phyloP scores from a whole-genome alignment of 2,329 filamentous ascomycete genomes.

The Epichloe typhina region DNA sequence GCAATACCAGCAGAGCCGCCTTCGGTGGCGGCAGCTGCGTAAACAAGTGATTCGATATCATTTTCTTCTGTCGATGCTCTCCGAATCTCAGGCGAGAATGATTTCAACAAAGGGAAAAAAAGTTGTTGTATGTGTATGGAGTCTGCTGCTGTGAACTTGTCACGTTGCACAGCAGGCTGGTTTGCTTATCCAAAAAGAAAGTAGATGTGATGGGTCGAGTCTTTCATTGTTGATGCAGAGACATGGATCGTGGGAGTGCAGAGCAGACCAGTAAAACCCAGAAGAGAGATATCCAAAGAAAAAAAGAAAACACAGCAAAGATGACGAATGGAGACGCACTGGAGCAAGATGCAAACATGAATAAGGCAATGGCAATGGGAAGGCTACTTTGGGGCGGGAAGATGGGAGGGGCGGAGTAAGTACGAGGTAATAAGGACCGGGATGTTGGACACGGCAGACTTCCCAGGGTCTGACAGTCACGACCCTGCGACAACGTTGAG shows the following conservation, averaged over 20 bases:
- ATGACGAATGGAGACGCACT: background rate
- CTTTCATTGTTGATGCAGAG: background rate
- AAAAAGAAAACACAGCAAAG: background rate
- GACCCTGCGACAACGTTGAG: background rate
- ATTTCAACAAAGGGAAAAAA: background rate
- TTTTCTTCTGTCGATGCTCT: conserved; percentile 7
- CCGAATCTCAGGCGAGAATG: background rate
- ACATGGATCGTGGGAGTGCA: background rate
- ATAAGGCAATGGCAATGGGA: background rate
- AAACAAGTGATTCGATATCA: conserved; percentile 19
- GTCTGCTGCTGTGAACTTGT: background rate
- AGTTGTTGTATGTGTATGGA: background rate
- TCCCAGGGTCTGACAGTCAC: background rate
- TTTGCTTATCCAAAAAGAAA: conserved; percentile 2
- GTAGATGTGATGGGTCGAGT: background rate
- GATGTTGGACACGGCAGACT: background rate
- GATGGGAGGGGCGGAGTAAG: background rate
- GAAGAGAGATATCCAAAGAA: background rate
- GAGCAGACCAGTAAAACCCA: background rate
- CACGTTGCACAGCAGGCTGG: background rate
- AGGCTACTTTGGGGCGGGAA: background rate
- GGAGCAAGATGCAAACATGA: background rate
- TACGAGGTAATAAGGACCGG: background rate
- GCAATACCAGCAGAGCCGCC: conserved; percentile 21
- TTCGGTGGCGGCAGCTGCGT: conserved; percentile 21